Evolutionary conservation across 352 stramenopile genomes (phyloP), one percentile per base, ranked within the genome.

Genomic region (Globisporangium polare): DNA sequence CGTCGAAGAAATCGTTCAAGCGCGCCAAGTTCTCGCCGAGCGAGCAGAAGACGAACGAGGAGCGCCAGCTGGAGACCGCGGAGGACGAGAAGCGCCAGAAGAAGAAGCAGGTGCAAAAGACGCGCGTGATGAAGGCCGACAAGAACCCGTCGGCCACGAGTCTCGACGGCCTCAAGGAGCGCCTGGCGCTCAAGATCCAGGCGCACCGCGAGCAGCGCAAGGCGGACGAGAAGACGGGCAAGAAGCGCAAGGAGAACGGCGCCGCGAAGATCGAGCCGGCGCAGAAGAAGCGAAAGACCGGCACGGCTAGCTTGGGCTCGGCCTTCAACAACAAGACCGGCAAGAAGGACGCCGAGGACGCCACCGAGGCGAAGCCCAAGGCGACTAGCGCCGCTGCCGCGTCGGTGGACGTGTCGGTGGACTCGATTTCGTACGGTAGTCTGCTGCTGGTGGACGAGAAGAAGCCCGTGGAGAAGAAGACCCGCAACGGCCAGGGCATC

Each of bases 361-460:
- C 0, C 5, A 26, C 29, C 4, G 47, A 35, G 31, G 29, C 15
- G n/a, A 24, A 24, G 61, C n/a, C 50, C 15, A 66, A 75, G 33
- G 3, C 55, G 15, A 22, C 41, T 46, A 18, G 5, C 22, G 58
- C 73, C 5, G 60, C 42, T 5, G 60, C 63, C 10, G 66, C 70
- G 10, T 15, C 59, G 33, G 55, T 61, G 10, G 69, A 75, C 12
- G 58, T 73, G 18, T 64, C 65, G 39, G 69, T 53, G 6, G 59
- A 68, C 2, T 76, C 74, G 20, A 89, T 92, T 57, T 92, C 83
- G 45, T 92, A 92, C 60, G 83, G 83, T n/a, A 90, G 78, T 55
- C 59, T 92, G 60, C 60, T 90, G 53, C 66, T 92, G 18, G 72
- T 58, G 20, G 71, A 88, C 24, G 80, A 92, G 33, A 68, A 77